A percentile compares a stretch with the other conserved stretches of the same genome.
Evolutionary conservation across 257 asterid genomes (phyloP).

Genomic region (Solanum dulcamara): DNA sequence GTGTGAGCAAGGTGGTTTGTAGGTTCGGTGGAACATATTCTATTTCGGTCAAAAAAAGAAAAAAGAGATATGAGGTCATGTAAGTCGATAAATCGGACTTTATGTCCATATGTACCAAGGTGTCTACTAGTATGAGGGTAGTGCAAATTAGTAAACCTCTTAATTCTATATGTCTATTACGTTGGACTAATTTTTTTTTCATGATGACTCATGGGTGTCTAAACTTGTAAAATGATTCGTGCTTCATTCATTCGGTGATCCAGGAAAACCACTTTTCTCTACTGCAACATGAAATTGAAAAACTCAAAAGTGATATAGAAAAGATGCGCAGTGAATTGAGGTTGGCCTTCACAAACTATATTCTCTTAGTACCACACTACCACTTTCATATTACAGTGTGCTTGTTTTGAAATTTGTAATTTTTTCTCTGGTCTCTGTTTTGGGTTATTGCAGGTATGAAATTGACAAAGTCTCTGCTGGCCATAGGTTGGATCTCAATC

Average conservation of each 20-base stretch:
- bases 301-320: slow-evolving; percentile 71
- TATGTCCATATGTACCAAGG: background rate
- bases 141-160: background rate
- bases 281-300: slow-evolving; percentile 83
- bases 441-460: slow-evolving; percentile 60
- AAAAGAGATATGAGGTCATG: background rate
- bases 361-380: background rate
- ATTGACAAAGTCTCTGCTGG: slow-evolving; percentile 93
- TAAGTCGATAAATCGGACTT: background rate
- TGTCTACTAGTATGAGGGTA: background rate
- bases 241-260: slow-evolving; percentile 15
- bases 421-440: background rate
- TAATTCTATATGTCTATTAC: background rate
- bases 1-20: background rate
- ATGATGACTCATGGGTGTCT: background rate
- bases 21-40: background rate
- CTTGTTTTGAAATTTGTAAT: background rate
- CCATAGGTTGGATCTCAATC: slow-evolving; percentile 89
- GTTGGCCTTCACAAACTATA: slow-evolving; percentile 19
- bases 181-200: background rate
- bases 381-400: background rate
- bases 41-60: background rate
- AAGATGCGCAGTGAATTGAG: slow-evolving; percentile 86
- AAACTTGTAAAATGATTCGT: background rate
- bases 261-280: slow-evolving; percentile 86